Evolutionary conservation across 2,329 filamentous ascomycete species (phyloP), one percentile per base, ranked within the genome.

Genomic region (Xylariaceae sp.): DNA sequence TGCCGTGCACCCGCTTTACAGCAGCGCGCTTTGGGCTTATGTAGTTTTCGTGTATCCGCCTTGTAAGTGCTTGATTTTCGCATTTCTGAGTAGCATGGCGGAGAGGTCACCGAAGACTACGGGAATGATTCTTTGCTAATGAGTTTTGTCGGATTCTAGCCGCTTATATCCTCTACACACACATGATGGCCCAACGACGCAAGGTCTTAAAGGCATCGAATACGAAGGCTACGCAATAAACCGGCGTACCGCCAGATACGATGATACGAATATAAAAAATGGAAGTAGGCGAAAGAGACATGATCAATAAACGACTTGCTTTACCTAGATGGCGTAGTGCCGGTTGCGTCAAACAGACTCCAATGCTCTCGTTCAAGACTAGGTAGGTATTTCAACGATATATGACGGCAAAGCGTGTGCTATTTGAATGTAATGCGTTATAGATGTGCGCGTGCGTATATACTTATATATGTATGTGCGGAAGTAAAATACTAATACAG

Each of bases 171-270:
- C 74, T 97, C 54, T 97, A 94, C 69, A 90, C 88, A 19, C 88
- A 99, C 72, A 97, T 99, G 94, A 89, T 97, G 78, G 79, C 80
- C 57, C 94, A 99, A 79, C 80, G 92, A 63, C 80, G 83, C 61
- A 95, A 90, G 80, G 83, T 92, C 50, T 76, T 90, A 75, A 81
- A 83, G 51, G 80, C 78, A 39, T 81, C 84, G 67, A 81, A 73
- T 45, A 64, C 65, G 44, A 77, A 79, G 67, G 73, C 73, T 55
- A 64, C 63, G 10, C 69, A 74, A 62, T 76, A 64, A 56, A 51
- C 13, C n/a, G n/a, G 41, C 9, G 3, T 15, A 29, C 26, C 30
- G 30, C 18, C 30, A 41, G 36, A 40, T 30, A 36, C 19, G 26
- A 48, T 43, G 30, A 41, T 32, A 36, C 16, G 15, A n/a, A 43